Conservation (phyloP, 2,329 filamentous ascomycete species). For the Tolypocladium pustulatum region DNA sequence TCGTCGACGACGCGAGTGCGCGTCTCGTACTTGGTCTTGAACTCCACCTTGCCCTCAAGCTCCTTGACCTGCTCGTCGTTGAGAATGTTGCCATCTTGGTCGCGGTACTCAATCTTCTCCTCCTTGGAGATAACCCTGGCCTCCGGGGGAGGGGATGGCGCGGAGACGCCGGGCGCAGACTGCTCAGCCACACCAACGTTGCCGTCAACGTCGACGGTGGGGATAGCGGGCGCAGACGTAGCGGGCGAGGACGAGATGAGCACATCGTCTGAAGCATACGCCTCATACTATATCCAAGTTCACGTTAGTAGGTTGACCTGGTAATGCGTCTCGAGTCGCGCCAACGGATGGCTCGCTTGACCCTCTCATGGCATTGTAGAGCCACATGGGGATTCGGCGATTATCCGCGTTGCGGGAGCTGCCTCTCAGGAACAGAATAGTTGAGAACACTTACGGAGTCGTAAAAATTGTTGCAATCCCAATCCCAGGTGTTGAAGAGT, state of each 20-base stretch:
- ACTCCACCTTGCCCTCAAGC: slow-evolving; percentile 86
- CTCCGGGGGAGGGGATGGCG: slow-evolving; percentile 37
- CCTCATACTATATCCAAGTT: slow-evolving; percentile 31
- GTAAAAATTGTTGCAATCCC: slow-evolving; percentile 93
- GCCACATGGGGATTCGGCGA: neutral
- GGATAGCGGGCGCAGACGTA: slow-evolving; percentile 17
- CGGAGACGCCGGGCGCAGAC: slow-evolving; percentile 28
- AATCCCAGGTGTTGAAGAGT: slow-evolving; percentile 85
- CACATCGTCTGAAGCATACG: slow-evolving; percentile 20
- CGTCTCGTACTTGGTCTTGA: slow-evolving; percentile 95
- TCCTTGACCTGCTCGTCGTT: slow-evolving; percentile 72
- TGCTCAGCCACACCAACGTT: slow-evolving; percentile 6
- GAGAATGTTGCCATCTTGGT: slow-evolving; percentile 72
- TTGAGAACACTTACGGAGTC: slow-evolving; percentile 58
- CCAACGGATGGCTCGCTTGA: neutral
- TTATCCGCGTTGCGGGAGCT: slow-evolving; percentile 16
- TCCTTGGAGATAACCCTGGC: slow-evolving; percentile 48
- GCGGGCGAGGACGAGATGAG: slow-evolving; percentile 17
- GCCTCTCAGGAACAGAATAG: slow-evolving; percentile 10
- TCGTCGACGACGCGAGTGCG: slow-evolving; percentile 74
- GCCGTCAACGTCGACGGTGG: slow-evolving; percentile 15
- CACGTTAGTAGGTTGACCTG: slow-evolving; percentile 7
- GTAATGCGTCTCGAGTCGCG: neutral
- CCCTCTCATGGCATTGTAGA: neutral
- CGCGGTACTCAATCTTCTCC: slow-evolving; percentile 81